Percentiles rank a stretch among this genome's conserved stretches.
Evolutionary conservation across 2,329 filamentous ascomycete genomes (phyloP).

Genomic region (Aspergillus hiratsukae): DNA sequence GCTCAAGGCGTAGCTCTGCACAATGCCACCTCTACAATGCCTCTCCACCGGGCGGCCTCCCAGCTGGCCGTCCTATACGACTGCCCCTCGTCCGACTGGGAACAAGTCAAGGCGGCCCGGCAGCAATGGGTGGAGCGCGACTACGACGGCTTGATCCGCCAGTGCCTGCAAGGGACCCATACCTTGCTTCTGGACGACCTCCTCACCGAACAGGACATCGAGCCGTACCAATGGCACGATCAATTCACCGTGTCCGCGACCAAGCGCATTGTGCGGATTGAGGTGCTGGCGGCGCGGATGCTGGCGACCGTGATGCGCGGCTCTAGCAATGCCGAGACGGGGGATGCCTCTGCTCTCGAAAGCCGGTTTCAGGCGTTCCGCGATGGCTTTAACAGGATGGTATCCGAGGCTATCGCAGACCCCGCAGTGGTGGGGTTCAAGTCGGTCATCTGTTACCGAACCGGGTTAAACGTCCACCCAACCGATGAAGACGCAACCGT

Average conservation of each 20-base stretch:
- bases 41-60: conserved; percentile 65
- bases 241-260: conserved; percentile 59
- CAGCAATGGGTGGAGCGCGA: conserved; percentile 45
- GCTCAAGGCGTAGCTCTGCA: conserved; percentile 64
- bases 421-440: conserved; percentile 74
- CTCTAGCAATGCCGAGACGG: conserved; percentile 26
- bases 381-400: conserved; percentile 33
- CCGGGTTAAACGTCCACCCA: conserved; percentile 61
- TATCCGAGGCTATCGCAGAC: conserved; percentile 58
- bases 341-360: conserved; percentile 15
- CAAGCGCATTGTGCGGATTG: conserved; percentile 73
- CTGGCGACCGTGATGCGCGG: conserved; percentile 46
- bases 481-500: conserved; percentile 42
- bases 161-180: conserved; percentile 68
- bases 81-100: conserved; percentile 58
- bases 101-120: conserved; percentile 49
- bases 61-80: conserved; percentile 63
- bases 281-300: conserved; percentile 63
- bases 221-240: conserved; percentile 62
- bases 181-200: conserved; percentile 76
- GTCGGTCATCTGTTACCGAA: conserved; percentile 76
- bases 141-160: conserved; percentile 55
- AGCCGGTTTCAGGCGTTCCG: conserved; percentile 22
- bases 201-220: conserved; percentile 53
- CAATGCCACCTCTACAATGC: conserved; percentile 58